Conservation (phyloP, 306 rosid genomes). For the Quercus suber region DNA sequence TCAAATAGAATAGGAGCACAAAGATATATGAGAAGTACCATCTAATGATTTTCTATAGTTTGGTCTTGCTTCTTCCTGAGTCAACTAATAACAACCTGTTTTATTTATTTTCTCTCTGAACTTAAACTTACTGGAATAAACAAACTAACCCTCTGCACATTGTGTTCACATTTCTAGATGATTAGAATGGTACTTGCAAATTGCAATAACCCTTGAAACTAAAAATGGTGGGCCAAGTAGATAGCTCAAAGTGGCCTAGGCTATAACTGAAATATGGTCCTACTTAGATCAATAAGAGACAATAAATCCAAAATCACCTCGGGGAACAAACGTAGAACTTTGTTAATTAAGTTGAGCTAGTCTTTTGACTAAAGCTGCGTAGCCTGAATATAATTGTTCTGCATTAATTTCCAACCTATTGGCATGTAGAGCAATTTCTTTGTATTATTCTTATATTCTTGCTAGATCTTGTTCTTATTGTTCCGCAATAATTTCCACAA, state of each 20-base stretch:
- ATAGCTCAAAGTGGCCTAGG: neutral
- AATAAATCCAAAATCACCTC: neutral
- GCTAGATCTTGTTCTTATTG: neutral
- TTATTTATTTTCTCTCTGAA: neutral
- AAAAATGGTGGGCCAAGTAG: neutral
- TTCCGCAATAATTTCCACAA: neutral
- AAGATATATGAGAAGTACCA: neutral
- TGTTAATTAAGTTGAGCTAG: neutral
- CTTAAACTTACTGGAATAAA: neutral
- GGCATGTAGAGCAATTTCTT: neutral
- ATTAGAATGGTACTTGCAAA: neutral
- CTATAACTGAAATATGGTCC: neutral
- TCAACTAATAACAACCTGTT: neutral
- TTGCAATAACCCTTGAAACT: neutral
- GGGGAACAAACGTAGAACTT: neutral
- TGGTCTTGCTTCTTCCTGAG: constrained; percentile 2
- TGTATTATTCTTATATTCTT: neutral
- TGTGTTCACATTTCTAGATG: neutral
- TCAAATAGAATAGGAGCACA: neutral
- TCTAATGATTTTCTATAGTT: neutral
- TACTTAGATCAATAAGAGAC: neutral
- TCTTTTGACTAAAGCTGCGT: neutral
- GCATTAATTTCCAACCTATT: neutral
- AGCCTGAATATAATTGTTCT: too few species aligned
- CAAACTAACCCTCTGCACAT: neutral